A percentile compares a stretch with the other conserved stretches of the same genome.
Conservation (phyloP, 345 rosid genomes). For the Geranium rotundifolium region DNA sequence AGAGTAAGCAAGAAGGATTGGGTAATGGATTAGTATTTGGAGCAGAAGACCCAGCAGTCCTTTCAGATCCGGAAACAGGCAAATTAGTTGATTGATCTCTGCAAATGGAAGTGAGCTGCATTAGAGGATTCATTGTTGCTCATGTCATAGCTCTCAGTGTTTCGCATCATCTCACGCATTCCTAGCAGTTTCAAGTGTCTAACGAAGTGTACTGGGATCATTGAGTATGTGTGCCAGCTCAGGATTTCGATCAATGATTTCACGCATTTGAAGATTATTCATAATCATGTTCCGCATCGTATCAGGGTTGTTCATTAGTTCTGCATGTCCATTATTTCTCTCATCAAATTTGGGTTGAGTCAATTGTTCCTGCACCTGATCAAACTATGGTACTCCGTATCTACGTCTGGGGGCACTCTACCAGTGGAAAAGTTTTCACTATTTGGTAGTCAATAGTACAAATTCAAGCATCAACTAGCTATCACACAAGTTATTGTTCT, state of each 20-base stretch:
- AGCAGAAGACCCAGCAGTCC: conserved; percentile 33
- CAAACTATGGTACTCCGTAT: conserved; percentile 62
- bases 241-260: conserved; percentile 65
- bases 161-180: conserved; percentile 87
- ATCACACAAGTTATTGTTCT: too few relatives aligned
- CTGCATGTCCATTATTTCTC: conserved; percentile 64
- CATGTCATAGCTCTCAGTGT: conserved; percentile 83
- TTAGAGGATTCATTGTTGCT: conserved; percentile 76
- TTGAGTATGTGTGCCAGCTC: conserved; percentile 72
- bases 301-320: conserved; percentile 63
- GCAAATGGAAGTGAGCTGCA: conserved; percentile 46
- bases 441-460: too few relatives aligned
- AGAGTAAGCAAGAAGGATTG: conserved; percentile 27
- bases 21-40: conserved; percentile 70
- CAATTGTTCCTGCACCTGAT: conserved; percentile 61
- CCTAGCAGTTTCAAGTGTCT: conserved; percentile 67
- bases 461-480: too few relatives aligned
- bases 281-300: conserved; percentile 52
- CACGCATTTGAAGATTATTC: conserved; percentile 75
- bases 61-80: conserved; percentile 31
- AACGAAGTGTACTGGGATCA: conserved; percentile 57
- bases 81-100: conserved; percentile 32
- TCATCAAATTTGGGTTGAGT: conserved; percentile 52
- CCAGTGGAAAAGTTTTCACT: too few relatives aligned
- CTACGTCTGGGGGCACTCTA: too few relatives aligned